Conservation (phyloP, 495 filamentous ascomycete genomes). For the Umbilicaria muhlenbergii region DNA sequence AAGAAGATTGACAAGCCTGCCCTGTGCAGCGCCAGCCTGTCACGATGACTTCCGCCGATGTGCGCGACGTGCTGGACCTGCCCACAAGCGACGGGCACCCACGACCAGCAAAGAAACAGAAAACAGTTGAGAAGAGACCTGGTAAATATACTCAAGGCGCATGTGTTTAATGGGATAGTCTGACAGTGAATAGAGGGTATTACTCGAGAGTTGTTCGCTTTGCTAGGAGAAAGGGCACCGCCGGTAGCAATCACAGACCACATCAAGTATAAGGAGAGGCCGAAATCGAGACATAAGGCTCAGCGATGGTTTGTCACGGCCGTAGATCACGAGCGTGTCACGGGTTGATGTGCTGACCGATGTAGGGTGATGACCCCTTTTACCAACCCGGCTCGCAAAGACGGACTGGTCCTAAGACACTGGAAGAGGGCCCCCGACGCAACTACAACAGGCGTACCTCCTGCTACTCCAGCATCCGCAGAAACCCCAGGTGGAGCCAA, state of each 20-base stretch:
- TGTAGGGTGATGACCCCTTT: slow-evolving; percentile 39
- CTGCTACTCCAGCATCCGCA: slow-evolving; percentile 6
- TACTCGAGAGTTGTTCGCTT: slow-evolving; percentile 46
- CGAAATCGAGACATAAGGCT: slow-evolving; percentile 39
- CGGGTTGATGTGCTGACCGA: neutral
- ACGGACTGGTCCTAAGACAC: slow-evolving; percentile 41
- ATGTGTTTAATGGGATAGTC: slow-evolving; percentile 17
- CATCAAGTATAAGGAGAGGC: slow-evolving; percentile 45
- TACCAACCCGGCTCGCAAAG: slow-evolving; percentile 39
- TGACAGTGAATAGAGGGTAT: slow-evolving; percentile 52
- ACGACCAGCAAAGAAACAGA: slow-evolving; percentile 62
- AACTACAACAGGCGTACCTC: neutral
- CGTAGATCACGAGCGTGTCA: slow-evolving; percentile 1
- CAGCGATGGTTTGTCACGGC: slow-evolving; percentile 31
- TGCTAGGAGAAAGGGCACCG: slow-evolving; percentile 51
- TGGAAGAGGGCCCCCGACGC: slow-evolving; percentile 27
- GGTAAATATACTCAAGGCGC: slow-evolving; percentile 38
- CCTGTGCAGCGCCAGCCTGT: neutral
- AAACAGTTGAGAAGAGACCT: slow-evolving; percentile 51
- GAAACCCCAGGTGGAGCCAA: slow-evolving; percentile 21
- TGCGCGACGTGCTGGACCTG: slow-evolving; percentile 72
- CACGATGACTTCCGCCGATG: slow-evolving; percentile 63
- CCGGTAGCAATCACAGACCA: slow-evolving; percentile 51
- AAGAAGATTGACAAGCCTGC: neutral
- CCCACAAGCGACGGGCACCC: slow-evolving; percentile 49